Percentiles rank a stretch among this genome's conserved stretches.
Evolutionary conservation across 495 filamentous ascomycete genomes (phyloP).

Genomic region (Podospora pseudoanserina): DNA sequence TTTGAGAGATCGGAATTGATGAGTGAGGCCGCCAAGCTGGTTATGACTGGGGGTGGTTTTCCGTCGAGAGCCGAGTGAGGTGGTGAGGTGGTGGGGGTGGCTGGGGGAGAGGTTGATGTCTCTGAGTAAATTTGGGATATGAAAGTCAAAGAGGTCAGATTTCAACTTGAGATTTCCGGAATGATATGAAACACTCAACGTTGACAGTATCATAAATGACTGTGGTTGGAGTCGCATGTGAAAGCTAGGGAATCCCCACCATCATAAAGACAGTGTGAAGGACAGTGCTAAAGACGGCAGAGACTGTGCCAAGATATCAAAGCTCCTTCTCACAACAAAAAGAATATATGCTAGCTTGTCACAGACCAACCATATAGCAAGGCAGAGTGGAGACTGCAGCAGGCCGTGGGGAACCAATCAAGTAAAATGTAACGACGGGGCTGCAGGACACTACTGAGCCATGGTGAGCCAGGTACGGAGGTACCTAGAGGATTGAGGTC

Average conservation of each 20-base stretch:
- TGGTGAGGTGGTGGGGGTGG: background rate
- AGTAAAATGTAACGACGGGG: too few relatives aligned
- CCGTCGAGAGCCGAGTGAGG: background rate
- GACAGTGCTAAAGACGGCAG: background rate
- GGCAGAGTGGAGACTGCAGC: too few relatives aligned
- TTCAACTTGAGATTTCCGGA: background rate
- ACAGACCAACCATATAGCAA: too few relatives aligned
- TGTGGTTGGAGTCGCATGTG: constrained; percentile 7
- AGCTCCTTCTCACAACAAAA: too few relatives aligned
- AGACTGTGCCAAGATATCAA: background rate
- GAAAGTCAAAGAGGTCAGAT: background rate
- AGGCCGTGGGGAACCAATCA: too few relatives aligned
- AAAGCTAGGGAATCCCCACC: constrained; percentile 2
- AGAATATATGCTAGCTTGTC: too few relatives aligned
- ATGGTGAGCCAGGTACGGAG: too few relatives aligned
- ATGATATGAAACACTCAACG: constrained; percentile 1
- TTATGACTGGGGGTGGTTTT: background rate
- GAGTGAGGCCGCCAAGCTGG: background rate
- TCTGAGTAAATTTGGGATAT: background rate
- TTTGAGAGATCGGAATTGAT: background rate
- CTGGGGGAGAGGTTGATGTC: background rate
- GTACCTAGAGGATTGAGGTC: too few relatives aligned
- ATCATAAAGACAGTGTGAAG: background rate
- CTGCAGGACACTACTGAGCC: too few relatives aligned
- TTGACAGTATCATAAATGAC: background rate